phyloP scores from a whole-genome alignment of 148 eudicot species.

The Amaranthus cruentus region DNA sequence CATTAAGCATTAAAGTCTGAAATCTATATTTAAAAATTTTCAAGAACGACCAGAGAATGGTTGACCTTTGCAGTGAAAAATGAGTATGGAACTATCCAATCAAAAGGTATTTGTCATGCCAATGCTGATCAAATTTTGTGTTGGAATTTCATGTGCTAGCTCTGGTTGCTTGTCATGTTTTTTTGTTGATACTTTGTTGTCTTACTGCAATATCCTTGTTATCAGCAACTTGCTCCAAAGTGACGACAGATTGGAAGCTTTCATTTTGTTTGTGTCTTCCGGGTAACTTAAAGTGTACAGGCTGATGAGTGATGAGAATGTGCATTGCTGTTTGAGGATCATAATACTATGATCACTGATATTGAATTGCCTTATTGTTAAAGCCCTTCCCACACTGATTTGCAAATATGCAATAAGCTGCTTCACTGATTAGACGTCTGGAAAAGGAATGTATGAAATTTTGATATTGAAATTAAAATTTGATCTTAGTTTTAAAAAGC shows the following conservation, averaged over 20 bases:
- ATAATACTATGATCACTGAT: neutral
- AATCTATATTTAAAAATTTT: neutral
- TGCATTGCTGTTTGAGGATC: neutral
- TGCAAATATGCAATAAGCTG: neutral
- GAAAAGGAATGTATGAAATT: no score
- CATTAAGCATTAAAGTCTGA: neutral
- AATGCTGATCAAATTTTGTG: neutral
- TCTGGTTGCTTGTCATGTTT: neutral
- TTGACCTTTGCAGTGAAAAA: neutral
- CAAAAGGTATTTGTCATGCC: neutral
- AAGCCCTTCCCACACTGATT: neutral
- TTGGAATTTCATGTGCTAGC: neutral
- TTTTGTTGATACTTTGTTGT: neutral
- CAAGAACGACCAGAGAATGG: neutral
- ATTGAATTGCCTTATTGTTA: neutral
- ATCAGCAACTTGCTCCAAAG: neutral
- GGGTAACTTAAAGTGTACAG: neutral
- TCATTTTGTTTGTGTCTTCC: neutral
- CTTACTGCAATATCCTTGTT: neutral
- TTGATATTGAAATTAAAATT: no score
- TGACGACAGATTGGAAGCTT: neutral
- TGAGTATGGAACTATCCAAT: neutral
- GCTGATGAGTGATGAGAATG: neutral
- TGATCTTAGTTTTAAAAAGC: no score
- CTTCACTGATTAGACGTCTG: neutral